These are phyloP conservation scores for Arthrinium puccinioides DNA, from an alignment of 2,329 filamentous ascomycete species.

Conservation along the genomic window DNA sequence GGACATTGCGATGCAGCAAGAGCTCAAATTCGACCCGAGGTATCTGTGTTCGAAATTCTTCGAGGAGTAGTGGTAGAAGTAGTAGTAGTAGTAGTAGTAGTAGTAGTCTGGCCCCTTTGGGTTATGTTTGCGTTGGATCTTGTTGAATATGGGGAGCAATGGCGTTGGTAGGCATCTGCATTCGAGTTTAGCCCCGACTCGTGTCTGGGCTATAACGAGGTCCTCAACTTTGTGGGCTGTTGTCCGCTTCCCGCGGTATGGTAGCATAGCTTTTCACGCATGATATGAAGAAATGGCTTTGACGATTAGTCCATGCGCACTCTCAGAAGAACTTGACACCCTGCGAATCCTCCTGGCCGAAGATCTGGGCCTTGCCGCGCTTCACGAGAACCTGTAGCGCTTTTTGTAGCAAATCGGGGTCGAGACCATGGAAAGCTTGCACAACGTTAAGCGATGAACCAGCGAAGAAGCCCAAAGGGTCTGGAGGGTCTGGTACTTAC, in stretches of 20 bases:
- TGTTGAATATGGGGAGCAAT: no score
- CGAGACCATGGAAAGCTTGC: constrained; percentile 90
- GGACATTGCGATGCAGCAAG: constrained; percentile 81
- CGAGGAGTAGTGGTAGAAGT: no score
- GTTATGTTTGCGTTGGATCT: no score
- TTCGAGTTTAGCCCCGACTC: no score
- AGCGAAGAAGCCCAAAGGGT: not conserved
- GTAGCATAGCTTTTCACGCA: constrained; percentile 1
- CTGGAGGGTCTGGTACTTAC: constrained; percentile 33
- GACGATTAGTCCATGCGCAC: no score
- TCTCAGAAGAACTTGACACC: constrained; percentile 94
- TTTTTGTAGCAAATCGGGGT: constrained; percentile 71
- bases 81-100: no score
- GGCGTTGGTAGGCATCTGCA: no score
- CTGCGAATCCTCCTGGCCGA: constrained; percentile 78
- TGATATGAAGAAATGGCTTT: constrained; percentile 1
- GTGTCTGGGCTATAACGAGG: no score
- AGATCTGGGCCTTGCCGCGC: constrained; percentile 86
- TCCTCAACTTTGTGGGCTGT: no score
- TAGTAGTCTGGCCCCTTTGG: no score
- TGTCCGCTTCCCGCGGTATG: no score
- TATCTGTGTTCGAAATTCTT: constrained; percentile 48
- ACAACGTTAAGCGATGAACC: no score
- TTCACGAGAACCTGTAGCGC: constrained; percentile 78
- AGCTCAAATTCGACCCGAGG: constrained; percentile 59